Conservation (phyloP, 805 yeast species). For the Suhomyces xylopsoci region DNA sequence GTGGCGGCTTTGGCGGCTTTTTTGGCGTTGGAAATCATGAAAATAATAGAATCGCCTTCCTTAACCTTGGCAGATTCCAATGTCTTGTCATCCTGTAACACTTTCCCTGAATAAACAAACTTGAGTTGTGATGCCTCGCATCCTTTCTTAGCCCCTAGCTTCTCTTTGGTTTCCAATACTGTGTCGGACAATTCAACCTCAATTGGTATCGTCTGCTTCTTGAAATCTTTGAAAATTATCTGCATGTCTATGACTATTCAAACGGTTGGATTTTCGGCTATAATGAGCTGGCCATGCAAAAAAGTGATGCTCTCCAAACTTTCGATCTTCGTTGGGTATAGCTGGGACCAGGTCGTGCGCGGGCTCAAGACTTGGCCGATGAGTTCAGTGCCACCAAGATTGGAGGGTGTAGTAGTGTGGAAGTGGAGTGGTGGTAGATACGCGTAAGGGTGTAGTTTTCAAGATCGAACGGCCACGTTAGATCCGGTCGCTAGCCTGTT, state of each 20-base stretch:
- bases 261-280: neutral
- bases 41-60: conserved; percentile 84
- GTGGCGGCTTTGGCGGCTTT: conserved; percentile 23
- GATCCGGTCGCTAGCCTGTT: neutral
- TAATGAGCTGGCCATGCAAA: neutral
- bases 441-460: neutral
- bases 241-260: conserved; percentile 48
- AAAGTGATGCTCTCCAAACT: neutral
- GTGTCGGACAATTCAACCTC: conserved; percentile 70
- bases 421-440: neutral
- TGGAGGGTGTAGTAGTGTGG: neutral
- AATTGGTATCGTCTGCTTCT: conserved; percentile 80
- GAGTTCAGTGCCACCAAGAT: neutral
- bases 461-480: neutral
- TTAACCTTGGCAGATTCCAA: conserved; percentile 72
- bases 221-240: conserved; percentile 83
- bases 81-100: conserved; percentile 78
- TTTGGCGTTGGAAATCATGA: conserved; percentile 68
- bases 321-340: neutral
- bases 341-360: neutral
- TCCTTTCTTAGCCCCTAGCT: conserved; percentile 63
- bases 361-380: neutral
- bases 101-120: conserved; percentile 89
- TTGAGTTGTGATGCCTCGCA: conserved; percentile 75
- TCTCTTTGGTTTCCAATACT: conserved; percentile 67